Base-by-base conservation (phyloP, 495 filamentous ascomycete genomes). In the Tuber umbilicatum region DNA sequence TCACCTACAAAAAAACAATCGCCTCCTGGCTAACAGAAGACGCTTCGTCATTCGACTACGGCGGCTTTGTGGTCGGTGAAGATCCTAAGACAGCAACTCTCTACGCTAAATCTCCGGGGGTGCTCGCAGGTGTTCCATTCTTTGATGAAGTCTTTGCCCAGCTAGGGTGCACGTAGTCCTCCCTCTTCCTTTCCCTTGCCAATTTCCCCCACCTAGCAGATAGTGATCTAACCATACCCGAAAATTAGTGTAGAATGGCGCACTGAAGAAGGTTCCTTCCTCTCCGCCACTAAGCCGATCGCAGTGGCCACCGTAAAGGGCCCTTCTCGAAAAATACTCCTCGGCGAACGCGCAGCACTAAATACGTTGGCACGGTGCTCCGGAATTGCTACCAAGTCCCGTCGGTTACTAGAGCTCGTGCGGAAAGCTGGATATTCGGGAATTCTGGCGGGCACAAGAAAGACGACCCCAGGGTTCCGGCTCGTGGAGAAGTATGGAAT, bases 401-500 rank as follows among this genome's bases (percentile, higher is more conserved):
- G 86, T 1, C 78, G 82, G 21, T 82, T 90, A 78, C 79, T 89
- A 42, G 80, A 85, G 43, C 85, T 86, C 70, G 82, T 89, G 75
- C 84, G 88, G 43, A 84, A 83, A 68, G 88, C 86, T 5, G 93
- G 94, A 21, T 97, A 94, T 86, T 84, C 85, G 70, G 93, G 93
- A 50, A 91, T 88, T n/a, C 84, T 99, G n/a, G 93, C 94, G 0
- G 95, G 95, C 45, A 99, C 95, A 27, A 87, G 95, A 76, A 99
- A 99, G 85, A 97, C 96, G 4, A 99, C 95, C 2, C 95, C 95
- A 0, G 95, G 96, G 0, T 98, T 98, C 84, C 88, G 95, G 5
- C 85, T 99, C 14, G 94, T 98, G 3, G 95, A 99, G 86, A 99
- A 99, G 86, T 99, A 98, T 83, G 95, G 93, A 70, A 97, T 99